Evolutionary conservation across 108 stramenopile genomes (phyloP).

Genomic region (Seminavis robusta): DNA sequence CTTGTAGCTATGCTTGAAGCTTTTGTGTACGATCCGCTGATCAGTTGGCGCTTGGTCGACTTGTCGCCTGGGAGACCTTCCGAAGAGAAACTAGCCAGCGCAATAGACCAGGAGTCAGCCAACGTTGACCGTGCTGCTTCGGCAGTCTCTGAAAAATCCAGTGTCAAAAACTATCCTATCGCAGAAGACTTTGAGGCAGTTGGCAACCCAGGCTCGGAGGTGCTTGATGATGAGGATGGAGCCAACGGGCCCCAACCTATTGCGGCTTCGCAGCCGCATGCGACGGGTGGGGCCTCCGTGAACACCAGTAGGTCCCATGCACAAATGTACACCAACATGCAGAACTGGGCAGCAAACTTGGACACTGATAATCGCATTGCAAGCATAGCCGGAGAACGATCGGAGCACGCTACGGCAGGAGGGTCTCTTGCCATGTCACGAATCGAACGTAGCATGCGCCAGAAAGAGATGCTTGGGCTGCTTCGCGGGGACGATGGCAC

Average conservation of each 20-base stretch:
- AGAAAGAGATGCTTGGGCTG: conserved; percentile 61
- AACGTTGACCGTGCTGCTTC: neutral
- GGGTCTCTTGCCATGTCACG: conserved; percentile 67
- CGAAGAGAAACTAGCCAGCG: neutral
- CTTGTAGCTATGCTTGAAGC: conserved; percentile 98
- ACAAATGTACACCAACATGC: conserved; percentile 77
- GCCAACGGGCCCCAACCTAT: neutral
- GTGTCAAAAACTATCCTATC: too few species aligned
- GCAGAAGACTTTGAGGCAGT: conserved; percentile 4
- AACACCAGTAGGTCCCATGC: conserved; percentile 36
- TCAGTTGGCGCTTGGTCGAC: conserved; percentile 94
- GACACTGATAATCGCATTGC: conserved; percentile 59
- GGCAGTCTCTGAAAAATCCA: neutral
- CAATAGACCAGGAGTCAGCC: neutral
- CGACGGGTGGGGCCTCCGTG: too few species aligned
- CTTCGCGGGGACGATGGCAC: conserved; percentile 49
- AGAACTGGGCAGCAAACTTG: conserved; percentile 62
- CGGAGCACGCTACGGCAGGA: conserved; percentile 27
- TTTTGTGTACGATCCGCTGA: conserved; percentile 99
- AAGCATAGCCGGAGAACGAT: conserved; percentile 55
- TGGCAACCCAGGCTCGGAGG: conserved; percentile 22
- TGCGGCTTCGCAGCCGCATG: neutral
- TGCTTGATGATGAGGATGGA: neutral
- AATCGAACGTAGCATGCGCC: conserved; percentile 63
- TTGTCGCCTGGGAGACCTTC: conserved; percentile 18